Base-by-base conservation (phyloP, 306 rosid species). In the Medicago lupulina region DNA sequence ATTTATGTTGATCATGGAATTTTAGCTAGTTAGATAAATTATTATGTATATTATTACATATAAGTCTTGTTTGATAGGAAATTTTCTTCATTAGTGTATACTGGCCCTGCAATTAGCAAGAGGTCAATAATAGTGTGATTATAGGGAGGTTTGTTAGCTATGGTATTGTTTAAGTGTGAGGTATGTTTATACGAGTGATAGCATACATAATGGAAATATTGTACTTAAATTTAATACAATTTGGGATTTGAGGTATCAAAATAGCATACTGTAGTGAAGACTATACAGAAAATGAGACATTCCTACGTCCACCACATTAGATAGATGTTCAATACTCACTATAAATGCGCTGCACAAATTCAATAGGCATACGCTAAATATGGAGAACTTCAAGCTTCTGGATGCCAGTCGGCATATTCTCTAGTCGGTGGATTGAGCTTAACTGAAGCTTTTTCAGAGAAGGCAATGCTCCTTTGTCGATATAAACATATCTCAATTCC, bases 1-100 rank as follows among this genome's bases (percentile, higher is more conserved):
- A 92, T 53, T 23, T 73, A 21, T 94, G 98, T 60, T 89, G 86
- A 71, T 71, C 70, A 77, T 43, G 72, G 4, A 80, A 88, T 82
- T 75, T 78, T 82, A 65, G 67, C 80, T 40, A 69, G 70, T 64
- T 85, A 82, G 86, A 72, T 85, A 73, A 64, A 81, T 71, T 78
- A 81, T 83, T 74, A 81, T 85, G 87, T 85, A 87, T 74, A 89
- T 72, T 80, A 60, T 28, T 60, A 57, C 23, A 19, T 43, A 67
- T 57, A 74, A 78, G 74, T 77, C 13, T 77, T 84, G 23, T 76
- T 68, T 80, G 21, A 86, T 78, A 87, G 84, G 70, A 74, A 80
- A 39, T 54, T 80, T 81, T 85, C 84, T 69, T 82, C 68, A 55
- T 40, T 72, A 86, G 80, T 66, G 75, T 65, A 74, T 82, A 81